Evolutionary conservation across 495 filamentous ascomycete genomes (phyloP).

Genomic region (Trichoderma orchidacearum): DNA sequence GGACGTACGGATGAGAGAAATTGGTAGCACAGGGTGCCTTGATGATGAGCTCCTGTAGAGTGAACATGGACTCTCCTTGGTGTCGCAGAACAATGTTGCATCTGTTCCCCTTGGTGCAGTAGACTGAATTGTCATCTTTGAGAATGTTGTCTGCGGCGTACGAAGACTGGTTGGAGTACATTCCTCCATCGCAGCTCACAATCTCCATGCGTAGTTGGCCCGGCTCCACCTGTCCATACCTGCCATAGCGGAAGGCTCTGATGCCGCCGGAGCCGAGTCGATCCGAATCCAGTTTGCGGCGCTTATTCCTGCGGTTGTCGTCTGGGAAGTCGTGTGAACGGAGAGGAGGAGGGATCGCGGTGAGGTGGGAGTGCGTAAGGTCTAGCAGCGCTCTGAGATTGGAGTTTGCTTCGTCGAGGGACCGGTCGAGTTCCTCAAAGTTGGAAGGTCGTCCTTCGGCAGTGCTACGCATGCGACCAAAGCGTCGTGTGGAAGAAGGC

Average conservation of each 20-base stretch:
- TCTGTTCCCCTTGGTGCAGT: conserved; percentile 70
- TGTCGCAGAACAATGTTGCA: conserved; percentile 80
- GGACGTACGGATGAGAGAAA: conserved; percentile 73
- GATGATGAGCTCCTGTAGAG: conserved; percentile 71
- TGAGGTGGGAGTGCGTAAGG: conserved; percentile 10
- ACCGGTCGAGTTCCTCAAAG: conserved; percentile 15
- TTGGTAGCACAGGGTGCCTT: conserved; percentile 61
- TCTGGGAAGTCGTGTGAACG: conserved; percentile 20
- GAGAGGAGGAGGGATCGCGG: conserved; percentile 8
- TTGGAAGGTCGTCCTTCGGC: neutral
- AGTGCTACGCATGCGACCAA: neutral
- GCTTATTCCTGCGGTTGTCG: conserved; percentile 45
- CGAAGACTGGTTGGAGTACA: conserved; percentile 44
- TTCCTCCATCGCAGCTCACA: conserved; percentile 77
- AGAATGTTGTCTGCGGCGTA: conserved; percentile 73
- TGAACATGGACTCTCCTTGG: conserved; percentile 63
- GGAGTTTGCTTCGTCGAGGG: conserved; percentile 27
- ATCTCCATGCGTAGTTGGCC: conserved; percentile 74
- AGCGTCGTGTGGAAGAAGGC: neutral
- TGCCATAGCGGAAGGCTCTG: conserved; percentile 61
- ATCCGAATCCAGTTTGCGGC: conserved; percentile 62
- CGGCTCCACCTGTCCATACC: conserved; percentile 70
- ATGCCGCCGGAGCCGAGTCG: conserved; percentile 26
- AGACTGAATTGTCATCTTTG: conserved; percentile 67
- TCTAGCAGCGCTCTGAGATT: conserved; percentile 34